phyloP scores from a whole-genome alignment of 495 filamentous ascomycete genomes.

The Neurospora pannonica region DNA sequence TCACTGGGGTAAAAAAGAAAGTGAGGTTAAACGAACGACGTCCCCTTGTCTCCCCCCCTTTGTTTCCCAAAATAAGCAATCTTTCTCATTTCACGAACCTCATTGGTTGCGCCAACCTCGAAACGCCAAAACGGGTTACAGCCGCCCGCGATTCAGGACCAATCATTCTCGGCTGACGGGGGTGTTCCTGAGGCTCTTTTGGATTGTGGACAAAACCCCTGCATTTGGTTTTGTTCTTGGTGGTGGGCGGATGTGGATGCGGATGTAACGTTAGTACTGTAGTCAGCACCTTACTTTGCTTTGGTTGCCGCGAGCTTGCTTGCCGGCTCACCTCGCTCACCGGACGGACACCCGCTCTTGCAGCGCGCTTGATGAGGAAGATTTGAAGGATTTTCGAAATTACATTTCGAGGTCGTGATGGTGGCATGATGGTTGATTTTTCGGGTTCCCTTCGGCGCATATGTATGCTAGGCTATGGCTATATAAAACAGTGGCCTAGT shows the following conservation, averaged over 20 bases:
- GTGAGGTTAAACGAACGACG: too few species aligned
- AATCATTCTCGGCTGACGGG: not conserved
- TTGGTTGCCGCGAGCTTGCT: not conserved
- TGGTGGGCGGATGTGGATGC: not conserved
- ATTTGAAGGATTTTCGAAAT: not conserved
- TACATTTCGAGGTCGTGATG: too few species aligned
- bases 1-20: too few species aligned
- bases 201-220: not conserved
- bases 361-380: not conserved
- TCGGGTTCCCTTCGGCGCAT: too few species aligned
- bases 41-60: not conserved
- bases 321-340: not conserved
- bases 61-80: not conserved
- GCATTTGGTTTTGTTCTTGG: not conserved
- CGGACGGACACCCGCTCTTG: not conserved
- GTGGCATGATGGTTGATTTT: too few species aligned
- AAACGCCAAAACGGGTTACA: not conserved
- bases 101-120: not conserved
- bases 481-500: too few species aligned
- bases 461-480: too few species aligned
- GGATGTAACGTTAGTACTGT: not conserved
- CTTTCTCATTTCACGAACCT: not conserved
- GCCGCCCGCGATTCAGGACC: not conserved
- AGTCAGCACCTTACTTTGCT: not conserved
- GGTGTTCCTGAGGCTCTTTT: not conserved